A percentile compares a stretch with the other conserved stretches of the same genome.
Evolutionary conservation across 2,329 filamentous ascomycete genomes (phyloP).

Genomic region (Cordyceps cateniannulata): DNA sequence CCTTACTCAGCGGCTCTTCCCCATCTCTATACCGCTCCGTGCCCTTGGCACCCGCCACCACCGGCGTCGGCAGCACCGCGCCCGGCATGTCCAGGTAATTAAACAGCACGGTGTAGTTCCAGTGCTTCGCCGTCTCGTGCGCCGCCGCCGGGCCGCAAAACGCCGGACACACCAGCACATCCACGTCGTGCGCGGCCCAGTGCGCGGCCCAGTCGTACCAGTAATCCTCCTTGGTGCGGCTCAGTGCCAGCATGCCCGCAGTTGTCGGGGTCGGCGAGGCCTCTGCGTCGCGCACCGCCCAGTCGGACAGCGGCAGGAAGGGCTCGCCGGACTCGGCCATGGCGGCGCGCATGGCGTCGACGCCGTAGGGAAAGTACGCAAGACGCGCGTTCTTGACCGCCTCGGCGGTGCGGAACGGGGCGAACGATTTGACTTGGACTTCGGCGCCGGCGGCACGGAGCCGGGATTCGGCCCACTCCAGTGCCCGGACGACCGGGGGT

Average conservation of each 20-base stretch:
- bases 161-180: slow-evolving; percentile 29
- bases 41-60: slow-evolving; percentile 23
- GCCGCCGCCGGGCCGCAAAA: slow-evolving; percentile 31
- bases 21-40: slow-evolving; percentile 16
- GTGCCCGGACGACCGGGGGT: slow-evolving; percentile 29
- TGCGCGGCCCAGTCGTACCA: slow-evolving; percentile 26
- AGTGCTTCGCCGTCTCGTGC: slow-evolving; percentile 30
- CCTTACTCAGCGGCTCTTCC: slow-evolving; percentile 22
- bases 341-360: slow-evolving; percentile 22
- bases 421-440: slow-evolving; percentile 30
- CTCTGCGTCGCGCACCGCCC: slow-evolving; percentile 28
- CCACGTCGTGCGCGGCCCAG: slow-evolving; percentile 31
- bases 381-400: slow-evolving; percentile 26
- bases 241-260: slow-evolving; percentile 21
- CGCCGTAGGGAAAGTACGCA: slow-evolving; percentile 43
- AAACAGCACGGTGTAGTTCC: slow-evolving; percentile 32
- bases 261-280: slow-evolving; percentile 18
- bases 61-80: slow-evolving; percentile 27
- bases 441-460: slow-evolving; percentile 14
- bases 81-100: slow-evolving; percentile 33
- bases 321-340: slow-evolving; percentile 37
- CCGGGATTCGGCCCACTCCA: slow-evolving; percentile 26
- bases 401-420: slow-evolving; percentile 23
- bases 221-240: slow-evolving; percentile 25
- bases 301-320: slow-evolving; percentile 35